These are phyloP conservation scores for Fereydounia khargensis DNA, from an alignment of 1,284 basidiomycete genomes.

Conservation along the genomic window DNA sequence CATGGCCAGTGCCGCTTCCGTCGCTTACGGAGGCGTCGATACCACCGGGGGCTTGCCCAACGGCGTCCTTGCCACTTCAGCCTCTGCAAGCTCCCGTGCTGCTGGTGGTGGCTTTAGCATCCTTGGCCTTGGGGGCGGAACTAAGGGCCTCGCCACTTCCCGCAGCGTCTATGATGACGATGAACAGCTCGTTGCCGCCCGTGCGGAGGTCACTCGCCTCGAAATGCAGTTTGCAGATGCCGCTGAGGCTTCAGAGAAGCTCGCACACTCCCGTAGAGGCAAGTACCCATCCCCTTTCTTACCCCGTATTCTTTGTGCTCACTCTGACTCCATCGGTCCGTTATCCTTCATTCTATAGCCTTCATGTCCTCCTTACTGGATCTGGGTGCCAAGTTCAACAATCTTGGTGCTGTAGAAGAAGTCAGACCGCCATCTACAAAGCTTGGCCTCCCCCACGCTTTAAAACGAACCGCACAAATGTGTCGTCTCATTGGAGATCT, in stretches of 20 bases:
- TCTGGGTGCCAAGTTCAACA: slow-evolving; percentile 24
- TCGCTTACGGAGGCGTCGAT: slow-evolving; percentile 31
- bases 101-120: slow-evolving; percentile 23
- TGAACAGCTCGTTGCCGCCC: slow-evolving; percentile 39
- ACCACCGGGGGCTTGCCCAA: slow-evolving; percentile 31
- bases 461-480: slow-evolving; percentile 26
- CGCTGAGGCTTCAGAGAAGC: slow-evolving; percentile 32
- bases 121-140: slow-evolving; percentile 21
- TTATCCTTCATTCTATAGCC: too few relatives aligned
- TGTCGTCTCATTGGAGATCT: slow-evolving; percentile 21
- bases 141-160: slow-evolving; percentile 30
- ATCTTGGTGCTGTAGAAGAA: slow-evolving; percentile 32
- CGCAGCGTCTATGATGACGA: slow-evolving; percentile 45
- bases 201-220: slow-evolving; percentile 45
- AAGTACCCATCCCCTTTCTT: too few relatives aligned
- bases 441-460: slow-evolving; percentile 23
- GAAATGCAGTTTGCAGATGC: slow-evolving; percentile 47
- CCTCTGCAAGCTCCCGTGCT: slow-evolving; percentile 15
- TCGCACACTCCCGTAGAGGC: slow-evolving; percentile 23
- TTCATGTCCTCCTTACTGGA: slow-evolving; percentile 16
- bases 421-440: slow-evolving; percentile 18
- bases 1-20: slow-evolving; percentile 31
- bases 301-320: too few relatives aligned
- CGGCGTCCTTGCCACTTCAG: slow-evolving; percentile 37
- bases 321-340: too few relatives aligned